phyloP scores from a whole-genome alignment of 495 filamentous ascomycete species.

The Immersiella caudata region DNA sequence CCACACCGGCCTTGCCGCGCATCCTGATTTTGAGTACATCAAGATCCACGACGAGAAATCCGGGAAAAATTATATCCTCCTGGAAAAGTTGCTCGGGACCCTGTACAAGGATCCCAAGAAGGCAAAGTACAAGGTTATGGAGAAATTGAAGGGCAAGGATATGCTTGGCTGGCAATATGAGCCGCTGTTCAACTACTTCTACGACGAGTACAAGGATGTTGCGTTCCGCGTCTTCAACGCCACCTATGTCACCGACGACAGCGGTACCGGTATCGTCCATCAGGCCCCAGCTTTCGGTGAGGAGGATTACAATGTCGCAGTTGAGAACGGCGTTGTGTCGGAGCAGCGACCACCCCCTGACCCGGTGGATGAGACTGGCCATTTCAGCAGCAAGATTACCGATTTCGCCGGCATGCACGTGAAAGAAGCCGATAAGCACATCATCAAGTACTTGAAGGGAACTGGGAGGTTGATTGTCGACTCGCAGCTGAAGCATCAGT shows the following conservation, averaged over 20 bases:
- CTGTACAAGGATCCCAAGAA: conserved; percentile 98
- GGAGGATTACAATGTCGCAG: conserved; percentile 88
- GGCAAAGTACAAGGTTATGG: conserved; percentile 87
- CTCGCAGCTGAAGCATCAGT: conserved; percentile 88
- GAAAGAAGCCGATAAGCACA: conserved; percentile 91
- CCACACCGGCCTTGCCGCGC: conserved; percentile 75
- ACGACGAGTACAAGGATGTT: conserved; percentile 93
- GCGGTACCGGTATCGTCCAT: conserved; percentile 94
- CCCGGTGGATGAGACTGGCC: conserved; percentile 81
- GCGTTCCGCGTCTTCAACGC: conserved; percentile 87
- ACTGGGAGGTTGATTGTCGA: conserved; percentile 82
- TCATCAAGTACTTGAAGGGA: conserved; percentile 87
- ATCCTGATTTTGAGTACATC: conserved; percentile 92
- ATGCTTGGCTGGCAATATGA: conserved; percentile 93
- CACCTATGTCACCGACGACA: conserved; percentile 87
- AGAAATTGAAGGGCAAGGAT: conserved; percentile 79
- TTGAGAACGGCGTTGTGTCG: conserved; percentile 76
- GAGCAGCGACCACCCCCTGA: conserved; percentile 81
- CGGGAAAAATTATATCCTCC: conserved; percentile 82
- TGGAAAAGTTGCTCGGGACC: conserved; percentile 81
- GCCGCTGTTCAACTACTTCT: conserved; percentile 92
- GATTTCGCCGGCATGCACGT: conserved; percentile 91
- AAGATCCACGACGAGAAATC: conserved; percentile 84
- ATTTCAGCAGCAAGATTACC: conserved; percentile 76
- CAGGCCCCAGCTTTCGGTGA: conserved; percentile 95